Conservation (phyloP, 2,329 filamentous ascomycete genomes). For the Aureobasidium lini region DNA sequence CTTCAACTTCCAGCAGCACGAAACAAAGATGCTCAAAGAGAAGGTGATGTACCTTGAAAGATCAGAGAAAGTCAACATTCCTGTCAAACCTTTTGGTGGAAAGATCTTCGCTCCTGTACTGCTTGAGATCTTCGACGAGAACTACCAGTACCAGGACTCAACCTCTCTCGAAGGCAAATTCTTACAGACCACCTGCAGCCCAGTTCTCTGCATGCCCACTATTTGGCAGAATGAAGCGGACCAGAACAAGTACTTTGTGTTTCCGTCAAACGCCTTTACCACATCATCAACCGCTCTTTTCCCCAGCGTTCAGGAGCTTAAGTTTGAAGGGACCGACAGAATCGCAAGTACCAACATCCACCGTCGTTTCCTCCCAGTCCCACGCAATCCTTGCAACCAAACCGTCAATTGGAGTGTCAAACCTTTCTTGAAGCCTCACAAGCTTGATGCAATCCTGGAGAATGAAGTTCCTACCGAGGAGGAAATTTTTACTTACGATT, state of each 20-base stretch:
- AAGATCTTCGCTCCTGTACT: constrained; percentile 13
- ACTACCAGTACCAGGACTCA: background rate
- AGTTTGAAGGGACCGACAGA: constrained; percentile 42
- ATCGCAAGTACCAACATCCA: constrained; percentile 37
- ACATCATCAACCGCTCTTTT: constrained; percentile 28
- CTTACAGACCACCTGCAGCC: constrained; percentile 16
- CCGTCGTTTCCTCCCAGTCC: constrained; percentile 36
- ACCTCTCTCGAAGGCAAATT: background rate
- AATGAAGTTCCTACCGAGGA: constrained; percentile 16
- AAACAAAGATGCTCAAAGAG: constrained; percentile 17
- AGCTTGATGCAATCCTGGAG: constrained; percentile 28
- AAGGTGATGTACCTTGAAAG: constrained; percentile 12
- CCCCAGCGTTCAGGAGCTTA: constrained; percentile 35
- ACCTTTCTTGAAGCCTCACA: constrained; percentile 29
- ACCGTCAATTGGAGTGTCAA: constrained; percentile 37
- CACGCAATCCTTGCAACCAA: constrained; percentile 34
- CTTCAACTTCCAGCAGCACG: constrained; percentile 22
- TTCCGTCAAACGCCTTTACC: constrained; percentile 14
- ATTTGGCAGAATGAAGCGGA: constrained; percentile 32
- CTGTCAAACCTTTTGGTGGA: constrained; percentile 16
- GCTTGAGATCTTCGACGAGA: background rate
- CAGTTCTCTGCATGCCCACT: constrained; percentile 32
- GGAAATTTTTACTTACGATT: background rate
- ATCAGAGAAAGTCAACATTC: background rate
- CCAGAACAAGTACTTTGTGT: constrained; percentile 10